Evolutionary conservation across 2,329 filamentous ascomycete species (phyloP).

Genomic region (Balansia obtecta): DNA sequence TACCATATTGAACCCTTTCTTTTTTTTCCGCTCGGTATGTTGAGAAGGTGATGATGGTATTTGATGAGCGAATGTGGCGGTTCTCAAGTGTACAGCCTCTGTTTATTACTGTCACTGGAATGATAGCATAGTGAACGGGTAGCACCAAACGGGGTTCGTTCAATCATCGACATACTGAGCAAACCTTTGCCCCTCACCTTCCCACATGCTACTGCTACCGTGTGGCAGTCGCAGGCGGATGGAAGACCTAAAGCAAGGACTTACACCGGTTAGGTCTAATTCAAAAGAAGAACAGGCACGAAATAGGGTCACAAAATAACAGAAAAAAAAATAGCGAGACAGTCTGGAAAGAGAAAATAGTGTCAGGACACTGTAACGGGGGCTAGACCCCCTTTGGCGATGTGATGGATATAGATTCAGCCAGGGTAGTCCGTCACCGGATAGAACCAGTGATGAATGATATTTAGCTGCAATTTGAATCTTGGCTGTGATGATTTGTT

Average conservation of each 20-base stretch:
- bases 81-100: neutral
- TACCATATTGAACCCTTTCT: constrained; percentile 8
- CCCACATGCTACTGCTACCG: neutral
- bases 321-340: neutral
- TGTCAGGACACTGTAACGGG: constrained; percentile 10
- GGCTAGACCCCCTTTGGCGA: constrained; percentile 7
- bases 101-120: constrained; percentile 11
- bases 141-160: constrained; percentile 3
- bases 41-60: neutral
- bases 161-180: neutral
- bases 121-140: constrained; percentile 8
- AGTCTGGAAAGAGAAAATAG: constrained; percentile 3
- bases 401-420: constrained; percentile 28
- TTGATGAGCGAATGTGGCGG: neutral
- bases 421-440: constrained; percentile 29
- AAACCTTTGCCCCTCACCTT: neutral
- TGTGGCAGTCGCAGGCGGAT: neutral
- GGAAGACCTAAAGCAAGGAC: neutral
- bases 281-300: constrained; percentile 9
- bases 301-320: constrained; percentile 6
- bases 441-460: constrained; percentile 13
- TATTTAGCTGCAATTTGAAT: constrained; percentile 5
- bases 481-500: neutral
- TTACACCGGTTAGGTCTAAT: neutral
- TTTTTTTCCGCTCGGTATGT: neutral